Evolutionary conservation across 768 basidiomycete genomes (phyloP), one percentile per base, ranked within the genome.

Genomic region (Rhodotorula babjevae): DNA sequence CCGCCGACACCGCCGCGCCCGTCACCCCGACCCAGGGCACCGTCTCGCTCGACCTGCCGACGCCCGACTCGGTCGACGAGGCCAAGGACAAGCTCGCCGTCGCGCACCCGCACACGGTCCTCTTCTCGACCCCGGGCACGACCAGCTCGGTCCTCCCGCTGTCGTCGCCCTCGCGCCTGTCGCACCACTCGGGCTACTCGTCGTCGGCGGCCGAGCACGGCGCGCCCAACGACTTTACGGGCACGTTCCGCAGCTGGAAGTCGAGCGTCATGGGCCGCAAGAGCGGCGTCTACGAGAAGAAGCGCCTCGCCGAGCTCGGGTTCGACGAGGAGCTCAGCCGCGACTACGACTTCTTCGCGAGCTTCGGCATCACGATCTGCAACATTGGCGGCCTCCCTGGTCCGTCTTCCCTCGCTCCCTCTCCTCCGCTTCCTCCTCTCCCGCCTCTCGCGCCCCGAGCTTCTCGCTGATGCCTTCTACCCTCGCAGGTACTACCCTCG

Each of bases 261-360:
- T 62, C 59, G 50, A 40, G 49, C 33, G 19, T 56, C 12, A 65
- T 67, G 40, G 44, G 60, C n/a, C 46, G 67, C 19, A 27, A 33
- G 40, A 67, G 58, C 66, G 59, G 59, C 36, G 57, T 61, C 15
- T 53, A 56, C 8, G 74, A 75, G 36, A 65, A 68, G 67, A 75
- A 72, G 56, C 53, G 69, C 15, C 49, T 76, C 18, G 66, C 65
- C 9, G 63, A 65, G n/a, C 65, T 76, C 3, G 75, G 75, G 15
- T 76, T 70, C 47, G 75, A 76, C 40, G 71, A 76, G 53, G 71
- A 76, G 50, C 31, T 76, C 46, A 52, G n/a, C 36, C 57, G 75
- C 25, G 64, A 68, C 58, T 76, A 69, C 58, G 75, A 76, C 60
- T 76, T 76, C 23, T 73, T 52, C 46, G 71, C 75, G 47, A 67